Percentiles rank a stretch among this genome's conserved stretches.
These are phyloP conservation scores for Murraya koenigii DNA, from an alignment of 345 rosid species.

Conservation along the genomic window DNA sequence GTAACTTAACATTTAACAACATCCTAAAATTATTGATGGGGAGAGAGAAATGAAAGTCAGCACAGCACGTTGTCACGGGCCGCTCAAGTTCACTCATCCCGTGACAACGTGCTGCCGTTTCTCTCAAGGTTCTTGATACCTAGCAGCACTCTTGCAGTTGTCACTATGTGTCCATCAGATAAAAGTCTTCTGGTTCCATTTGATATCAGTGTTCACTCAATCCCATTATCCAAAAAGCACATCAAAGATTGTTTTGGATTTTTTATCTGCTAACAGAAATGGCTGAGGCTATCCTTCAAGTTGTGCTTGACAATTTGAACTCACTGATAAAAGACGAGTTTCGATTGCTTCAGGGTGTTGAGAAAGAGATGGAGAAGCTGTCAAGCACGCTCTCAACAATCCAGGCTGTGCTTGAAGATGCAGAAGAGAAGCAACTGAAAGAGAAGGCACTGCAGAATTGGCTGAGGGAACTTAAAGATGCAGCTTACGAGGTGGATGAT, in stretches of 20 bases:
- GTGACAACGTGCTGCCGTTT: too few species aligned
- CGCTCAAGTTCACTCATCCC: too few species aligned
- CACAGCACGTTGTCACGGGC: too few species aligned
- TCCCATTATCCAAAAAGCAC: background rate
- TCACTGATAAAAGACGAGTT: background rate
- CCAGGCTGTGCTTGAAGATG: conserved; percentile 4
- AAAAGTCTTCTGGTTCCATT: background rate
- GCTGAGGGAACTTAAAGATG: background rate
- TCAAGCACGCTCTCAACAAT: background rate
- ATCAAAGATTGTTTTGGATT: background rate
- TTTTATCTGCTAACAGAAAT: background rate
- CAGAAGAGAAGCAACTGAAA: background rate
- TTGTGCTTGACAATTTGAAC: background rate
- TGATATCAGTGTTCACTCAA: background rate
- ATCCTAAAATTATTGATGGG: too few species aligned
- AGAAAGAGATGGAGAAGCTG: background rate
- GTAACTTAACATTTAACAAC: too few species aligned
- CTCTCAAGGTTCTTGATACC: too few species aligned
- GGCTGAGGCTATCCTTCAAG: background rate
- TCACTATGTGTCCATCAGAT: background rate
- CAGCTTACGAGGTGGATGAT: background rate
- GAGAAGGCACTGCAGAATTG: background rate
- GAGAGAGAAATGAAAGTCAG: too few species aligned
- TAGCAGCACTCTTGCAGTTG: too few species aligned
- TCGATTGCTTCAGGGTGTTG: background rate